Evolutionary conservation across 2,329 filamentous ascomycete species (phyloP).

Genomic region (Acephala macrosclerotiorum): DNA sequence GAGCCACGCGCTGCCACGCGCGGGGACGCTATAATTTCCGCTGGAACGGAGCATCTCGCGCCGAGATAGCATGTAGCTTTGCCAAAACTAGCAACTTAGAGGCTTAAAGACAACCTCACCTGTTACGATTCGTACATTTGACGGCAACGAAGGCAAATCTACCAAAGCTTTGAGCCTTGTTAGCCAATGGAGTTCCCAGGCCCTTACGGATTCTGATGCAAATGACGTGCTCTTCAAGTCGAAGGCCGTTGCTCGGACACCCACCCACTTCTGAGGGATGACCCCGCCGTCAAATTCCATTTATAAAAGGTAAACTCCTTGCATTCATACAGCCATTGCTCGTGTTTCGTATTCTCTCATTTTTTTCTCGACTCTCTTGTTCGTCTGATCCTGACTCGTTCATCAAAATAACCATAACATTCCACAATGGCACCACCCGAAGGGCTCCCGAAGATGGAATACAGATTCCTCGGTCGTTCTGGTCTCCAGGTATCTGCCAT

Average conservation of each 20-base stretch:
- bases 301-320: neutral
- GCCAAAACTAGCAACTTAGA: neutral
- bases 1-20: neutral
- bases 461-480: constrained; percentile 74
- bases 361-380: neutral
- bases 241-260: neutral
- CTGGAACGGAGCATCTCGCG: neutral
- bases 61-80: neutral
- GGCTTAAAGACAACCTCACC: neutral
- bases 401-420: neutral
- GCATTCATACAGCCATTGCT: too few relatives aligned
- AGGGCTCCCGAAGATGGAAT: constrained; percentile 65
- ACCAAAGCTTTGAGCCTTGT: neutral
- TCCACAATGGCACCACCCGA: constrained; percentile 46
- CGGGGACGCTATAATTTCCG: neutral
- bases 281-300: constrained; percentile 19
- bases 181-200: neutral
- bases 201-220: neutral
- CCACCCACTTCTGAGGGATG: neutral
- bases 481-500: constrained; percentile 79
- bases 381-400: neutral
- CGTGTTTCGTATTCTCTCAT: neutral
- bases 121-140: neutral
- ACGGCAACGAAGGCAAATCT: neutral
- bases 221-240: neutral